Evolutionary conservation across 768 basidiomycete genomes (phyloP).

Genomic region (Guyanaporus albipodus): DNA sequence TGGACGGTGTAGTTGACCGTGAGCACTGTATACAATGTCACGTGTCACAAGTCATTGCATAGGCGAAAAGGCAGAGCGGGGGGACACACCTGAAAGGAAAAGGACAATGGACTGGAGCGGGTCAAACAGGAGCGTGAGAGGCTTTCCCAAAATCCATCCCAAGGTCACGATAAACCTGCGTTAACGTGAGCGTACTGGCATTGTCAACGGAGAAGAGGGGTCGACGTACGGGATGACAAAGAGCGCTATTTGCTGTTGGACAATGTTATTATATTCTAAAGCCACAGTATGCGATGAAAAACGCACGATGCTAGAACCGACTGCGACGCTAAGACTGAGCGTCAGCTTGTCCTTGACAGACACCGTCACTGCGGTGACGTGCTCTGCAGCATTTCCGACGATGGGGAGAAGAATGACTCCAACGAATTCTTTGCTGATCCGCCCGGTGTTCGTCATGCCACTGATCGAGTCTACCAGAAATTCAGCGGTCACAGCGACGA

Average conservation of each 20-base stretch:
- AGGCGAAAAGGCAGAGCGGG: constrained; percentile 1
- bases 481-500: constrained; percentile 56
- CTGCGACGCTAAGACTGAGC: constrained; percentile 84
- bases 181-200: constrained; percentile 10
- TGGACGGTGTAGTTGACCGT: constrained; percentile 83
- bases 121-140: constrained; percentile 79
- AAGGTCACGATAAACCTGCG: constrained; percentile 68
- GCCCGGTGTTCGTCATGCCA: constrained; percentile 55
- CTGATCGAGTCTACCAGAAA: constrained; percentile 78
- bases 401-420: constrained; percentile 88
- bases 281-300: not conserved
- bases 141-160: constrained; percentile 78
- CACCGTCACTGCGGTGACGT: constrained; percentile 87
- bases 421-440: constrained; percentile 76
- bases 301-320: constrained; percentile 77
- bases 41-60: not conserved
- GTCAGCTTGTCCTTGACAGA: constrained; percentile 88
- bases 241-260: constrained; percentile 62
- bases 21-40: constrained; percentile 46
- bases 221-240: constrained; percentile 57
- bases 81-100: constrained; percentile 22
- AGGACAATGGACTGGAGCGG: constrained; percentile 63
- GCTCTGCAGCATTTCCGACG: constrained; percentile 89
- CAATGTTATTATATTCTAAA: not conserved
- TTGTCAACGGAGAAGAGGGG: not conserved